A percentile compares a stretch with the other conserved stretches of the same genome.
Conservation (phyloP, 768 basidiomycete species). For the Boletus sp. region DNA sequence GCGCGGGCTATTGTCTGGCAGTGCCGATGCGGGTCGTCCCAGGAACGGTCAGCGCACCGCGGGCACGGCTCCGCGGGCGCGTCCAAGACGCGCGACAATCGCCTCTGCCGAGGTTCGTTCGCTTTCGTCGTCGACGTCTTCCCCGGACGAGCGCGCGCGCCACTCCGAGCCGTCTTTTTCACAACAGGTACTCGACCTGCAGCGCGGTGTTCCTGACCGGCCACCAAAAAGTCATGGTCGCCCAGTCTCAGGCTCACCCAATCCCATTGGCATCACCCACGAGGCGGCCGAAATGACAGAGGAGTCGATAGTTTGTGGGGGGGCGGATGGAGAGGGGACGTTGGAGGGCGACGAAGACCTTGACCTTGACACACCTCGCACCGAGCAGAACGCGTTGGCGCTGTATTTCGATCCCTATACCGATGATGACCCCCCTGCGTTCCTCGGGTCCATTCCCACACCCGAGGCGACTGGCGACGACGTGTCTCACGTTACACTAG, state of each 20-base stretch:
- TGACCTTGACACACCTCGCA: not conserved
- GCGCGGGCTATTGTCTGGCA: not conserved
- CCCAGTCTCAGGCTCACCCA: not conserved
- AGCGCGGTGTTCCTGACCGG: not conserved
- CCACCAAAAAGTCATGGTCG: not conserved
- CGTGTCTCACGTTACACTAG: not conserved
- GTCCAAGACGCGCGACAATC: not conserved
- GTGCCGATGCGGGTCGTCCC: not conserved
- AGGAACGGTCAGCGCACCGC: not conserved
- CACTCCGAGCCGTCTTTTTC: not conserved
- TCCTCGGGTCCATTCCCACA: not conserved
- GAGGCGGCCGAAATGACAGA: not conserved
- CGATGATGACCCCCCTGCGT: slow-evolving; percentile 56
- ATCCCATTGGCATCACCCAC: not conserved
- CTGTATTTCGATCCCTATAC: slow-evolving; percentile 31
- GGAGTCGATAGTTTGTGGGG: not conserved
- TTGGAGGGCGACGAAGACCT: not conserved
- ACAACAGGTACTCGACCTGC: not conserved
- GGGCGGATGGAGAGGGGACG: too few species aligned
- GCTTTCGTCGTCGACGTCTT: not conserved
- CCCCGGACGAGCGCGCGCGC: not conserved
- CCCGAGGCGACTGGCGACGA: not conserved
- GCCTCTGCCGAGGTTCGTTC: not conserved
- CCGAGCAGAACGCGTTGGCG: not conserved
- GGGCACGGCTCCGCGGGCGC: not conserved